These are phyloP conservation scores for Ustilago esculenta DNA, from an alignment of 1,284 basidiomycete species.

Conservation along the genomic window DNA sequence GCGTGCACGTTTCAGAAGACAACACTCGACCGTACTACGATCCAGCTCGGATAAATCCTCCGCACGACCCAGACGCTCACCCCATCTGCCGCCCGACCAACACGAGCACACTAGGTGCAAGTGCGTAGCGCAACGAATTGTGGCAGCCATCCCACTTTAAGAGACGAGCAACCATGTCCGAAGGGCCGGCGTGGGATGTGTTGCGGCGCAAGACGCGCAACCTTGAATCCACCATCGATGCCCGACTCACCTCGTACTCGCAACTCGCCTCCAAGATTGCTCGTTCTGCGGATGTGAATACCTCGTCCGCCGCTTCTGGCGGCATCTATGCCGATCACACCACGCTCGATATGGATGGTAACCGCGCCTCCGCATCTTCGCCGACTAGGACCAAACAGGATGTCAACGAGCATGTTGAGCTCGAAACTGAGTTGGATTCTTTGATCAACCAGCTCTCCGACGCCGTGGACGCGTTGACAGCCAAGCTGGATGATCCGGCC, in stretches of 20 bases:
- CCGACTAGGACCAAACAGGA: constrained; percentile 8
- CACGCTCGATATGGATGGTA: constrained; percentile 35
- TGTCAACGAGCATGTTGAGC: constrained; percentile 55
- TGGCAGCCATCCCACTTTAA: no score
- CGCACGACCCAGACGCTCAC: no score
- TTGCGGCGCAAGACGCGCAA: constrained; percentile 85
- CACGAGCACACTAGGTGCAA: no score
- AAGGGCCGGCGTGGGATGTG: constrained; percentile 67
- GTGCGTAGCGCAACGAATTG: no score
- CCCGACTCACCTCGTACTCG: constrained; percentile 87
- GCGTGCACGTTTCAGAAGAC: no score
- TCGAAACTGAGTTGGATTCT: constrained; percentile 84
- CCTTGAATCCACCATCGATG: constrained; percentile 87
- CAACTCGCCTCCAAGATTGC: constrained; percentile 82
- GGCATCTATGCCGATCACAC: constrained; percentile 35
- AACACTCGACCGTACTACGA: no score
- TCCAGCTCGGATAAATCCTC: background rate
- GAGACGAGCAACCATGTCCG: no score
- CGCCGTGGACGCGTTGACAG: constrained; percentile 70
- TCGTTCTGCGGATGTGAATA: constrained; percentile 48
- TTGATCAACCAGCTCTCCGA: constrained; percentile 72
- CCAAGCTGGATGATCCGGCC: constrained; percentile 76
- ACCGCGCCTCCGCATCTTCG: constrained; percentile 1
- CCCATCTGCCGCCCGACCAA: no score
- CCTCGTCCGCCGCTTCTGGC: constrained; percentile 13